Evolutionary conservation across 2,329 filamentous ascomycete genomes (phyloP).

Genomic region (Colletotrichum sp.): DNA sequence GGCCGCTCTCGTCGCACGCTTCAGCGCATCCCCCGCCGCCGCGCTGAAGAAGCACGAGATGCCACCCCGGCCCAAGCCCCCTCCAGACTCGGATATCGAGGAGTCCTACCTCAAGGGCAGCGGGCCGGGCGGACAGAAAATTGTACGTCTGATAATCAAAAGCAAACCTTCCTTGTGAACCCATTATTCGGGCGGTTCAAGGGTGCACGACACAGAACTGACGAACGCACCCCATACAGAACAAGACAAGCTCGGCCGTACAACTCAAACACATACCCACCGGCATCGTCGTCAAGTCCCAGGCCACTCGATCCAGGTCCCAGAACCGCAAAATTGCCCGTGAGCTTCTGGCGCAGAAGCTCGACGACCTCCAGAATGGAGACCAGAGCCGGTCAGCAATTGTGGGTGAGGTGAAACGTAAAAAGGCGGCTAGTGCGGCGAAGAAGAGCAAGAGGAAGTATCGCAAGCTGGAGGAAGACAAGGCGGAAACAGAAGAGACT

Average conservation of each 20-base stretch:
- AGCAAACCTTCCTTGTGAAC: neutral
- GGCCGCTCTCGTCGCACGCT: constrained; percentile 22
- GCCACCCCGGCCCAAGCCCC: constrained; percentile 75
- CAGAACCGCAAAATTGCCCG: constrained; percentile 90
- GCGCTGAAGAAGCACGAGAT: constrained; percentile 58
- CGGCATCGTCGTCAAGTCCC: constrained; percentile 91
- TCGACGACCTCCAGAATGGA: constrained; percentile 77
- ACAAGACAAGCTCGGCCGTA: constrained; percentile 96
- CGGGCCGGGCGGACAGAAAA: constrained; percentile 95
- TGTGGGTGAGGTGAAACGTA: constrained; percentile 66
- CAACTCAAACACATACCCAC: constrained; percentile 91
- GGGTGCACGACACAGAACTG: neutral
- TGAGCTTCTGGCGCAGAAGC: constrained; percentile 73
- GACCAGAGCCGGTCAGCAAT: constrained; percentile 69
- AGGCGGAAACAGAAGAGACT: constrained; percentile 28
- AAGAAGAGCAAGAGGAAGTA: constrained; percentile 90
- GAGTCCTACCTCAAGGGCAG: constrained; percentile 89
- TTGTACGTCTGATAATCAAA: constrained; percentile 57
- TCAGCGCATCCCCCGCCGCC: constrained; percentile 34
- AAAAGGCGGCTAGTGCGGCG: constrained; percentile 74
- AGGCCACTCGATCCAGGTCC: constrained; percentile 84
- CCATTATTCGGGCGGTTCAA: neutral
- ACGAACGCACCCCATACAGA: constrained; percentile 52
- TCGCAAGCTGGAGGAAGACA: constrained; percentile 60
- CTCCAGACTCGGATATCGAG: constrained; percentile 79